Evolutionary conservation across 1,284 basidiomycete species (phyloP), one percentile per base, ranked within the genome.

Genomic region (Leccinum pachyderme): DNA sequence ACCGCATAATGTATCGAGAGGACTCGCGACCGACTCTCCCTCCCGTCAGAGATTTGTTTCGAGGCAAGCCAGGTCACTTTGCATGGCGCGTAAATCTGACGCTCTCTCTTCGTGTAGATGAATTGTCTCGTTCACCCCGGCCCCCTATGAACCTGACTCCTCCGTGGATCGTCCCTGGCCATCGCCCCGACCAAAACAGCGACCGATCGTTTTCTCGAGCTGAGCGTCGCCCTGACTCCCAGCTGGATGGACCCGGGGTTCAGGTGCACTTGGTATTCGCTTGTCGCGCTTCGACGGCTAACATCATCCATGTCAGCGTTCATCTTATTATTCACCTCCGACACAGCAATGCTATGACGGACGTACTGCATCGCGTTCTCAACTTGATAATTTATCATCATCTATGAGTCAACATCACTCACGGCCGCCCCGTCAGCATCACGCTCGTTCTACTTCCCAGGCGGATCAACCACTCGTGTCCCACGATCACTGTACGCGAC

Each of bases 11-110:
- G 43, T 65, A 72, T 59, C 73, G 73, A 62, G 72, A 73, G 52
- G 71, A 73, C 52, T 66, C 47, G 56, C 79, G 85, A 49, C 84
- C 86, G 52, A 86, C 82, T n/a, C 81, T 91, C 51, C 88, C 88
- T 44, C 80, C 86, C 47, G 89, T 91, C 55, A 83, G 85, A 52
- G 84, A 87, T 68, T 71, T 90, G 54, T 86, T 91, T 64, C 76
- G 81, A 73, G 81, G 88, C 86, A 54, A 66, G 77, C 51, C 54
- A 41, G 25, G 1, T 7, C 35, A 33, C 37, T 43, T 47, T 37
- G 32, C 47, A 8, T 37, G 12, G 7, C 35, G 24, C 27, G 51
- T 44, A 37, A 33, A 52, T 35, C 28, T 60, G 32, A 58, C 54
- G 50, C 49, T 50, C 59, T 31, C 49, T 51, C 58, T 31, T 55